Evolutionary conservation across 176 grass and related monocot species (phyloP).

Genomic region (Bothriochloa decipiens): DNA sequence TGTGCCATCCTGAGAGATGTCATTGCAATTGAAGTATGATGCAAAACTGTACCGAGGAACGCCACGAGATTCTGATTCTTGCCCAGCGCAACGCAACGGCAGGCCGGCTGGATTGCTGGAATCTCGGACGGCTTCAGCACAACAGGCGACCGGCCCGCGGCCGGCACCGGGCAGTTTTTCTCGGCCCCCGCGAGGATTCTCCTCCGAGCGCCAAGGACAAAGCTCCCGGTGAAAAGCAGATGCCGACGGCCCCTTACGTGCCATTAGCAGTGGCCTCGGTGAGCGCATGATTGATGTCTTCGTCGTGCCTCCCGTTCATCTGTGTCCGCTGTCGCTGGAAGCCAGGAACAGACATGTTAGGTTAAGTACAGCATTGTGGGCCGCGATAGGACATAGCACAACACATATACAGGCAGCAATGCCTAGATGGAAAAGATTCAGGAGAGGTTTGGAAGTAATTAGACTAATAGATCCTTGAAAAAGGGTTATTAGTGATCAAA

Average conservation of each 20-base stretch:
- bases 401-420: slow-evolving; percentile 4
- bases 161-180: neutral
- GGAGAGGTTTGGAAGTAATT: neutral
- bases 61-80: neutral
- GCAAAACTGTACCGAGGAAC: neutral
- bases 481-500: neutral
- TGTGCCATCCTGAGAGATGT: slow-evolving; percentile 8
- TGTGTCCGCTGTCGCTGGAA: slow-evolving; percentile 81
- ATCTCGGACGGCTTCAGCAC: slow-evolving; percentile 22
- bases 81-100: neutral
- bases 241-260: slow-evolving; percentile 37
- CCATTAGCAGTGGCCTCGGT: slow-evolving; percentile 54
- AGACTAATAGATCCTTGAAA: neutral
- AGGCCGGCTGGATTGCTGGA: slow-evolving; percentile 18
- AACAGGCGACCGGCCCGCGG: neutral
- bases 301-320: slow-evolving; percentile 79
- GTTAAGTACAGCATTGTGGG: slow-evolving; percentile 1
- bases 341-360: slow-evolving; percentile 30
- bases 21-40: slow-evolving; percentile 5
- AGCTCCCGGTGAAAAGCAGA: slow-evolving; percentile 43
- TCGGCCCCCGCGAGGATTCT: slow-evolving; percentile 38
- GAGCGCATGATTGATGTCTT: slow-evolving; percentile 58
- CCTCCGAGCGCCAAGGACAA: slow-evolving; percentile 43
- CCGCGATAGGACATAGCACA: neutral
- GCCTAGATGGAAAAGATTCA: neutral